Percentiles rank a stretch among this genome's conserved stretches.
phyloP scores from a whole-genome alignment of 371 early-diverging fungal species.

The Lichtheimia ramosa region DNA sequence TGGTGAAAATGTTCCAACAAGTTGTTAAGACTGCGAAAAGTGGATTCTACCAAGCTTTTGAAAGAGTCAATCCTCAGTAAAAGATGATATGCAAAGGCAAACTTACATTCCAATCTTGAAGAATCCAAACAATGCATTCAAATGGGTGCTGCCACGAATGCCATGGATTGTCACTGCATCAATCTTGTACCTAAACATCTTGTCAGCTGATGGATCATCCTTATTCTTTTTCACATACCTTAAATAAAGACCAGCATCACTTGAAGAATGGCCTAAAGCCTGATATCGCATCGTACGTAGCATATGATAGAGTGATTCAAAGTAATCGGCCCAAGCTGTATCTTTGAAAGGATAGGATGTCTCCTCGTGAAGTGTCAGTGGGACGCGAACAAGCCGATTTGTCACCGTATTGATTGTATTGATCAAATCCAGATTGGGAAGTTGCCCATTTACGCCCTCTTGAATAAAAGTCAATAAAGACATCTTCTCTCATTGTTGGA shows the following conservation, averaged over 20 bases:
- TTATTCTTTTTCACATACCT: slow-evolving; percentile 27
- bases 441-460: slow-evolving; percentile 92
- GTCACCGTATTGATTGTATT: slow-evolving; percentile 69
- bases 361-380: slow-evolving; percentile 45
- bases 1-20: slow-evolving; percentile 94
- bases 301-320: slow-evolving; percentile 53
- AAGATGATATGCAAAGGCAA: no score
- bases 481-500: not conserved
- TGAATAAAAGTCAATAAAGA: slow-evolving; percentile 1
- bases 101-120: slow-evolving; percentile 68
- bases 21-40: slow-evolving; percentile 88
- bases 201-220: not conserved
- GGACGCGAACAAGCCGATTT: slow-evolving; percentile 47
- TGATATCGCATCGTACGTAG: slow-evolving; percentile 66
- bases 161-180: slow-evolving; percentile 83
- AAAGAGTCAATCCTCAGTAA: not conserved
- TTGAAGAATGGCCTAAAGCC: slow-evolving; percentile 69
- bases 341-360: slow-evolving; percentile 15
- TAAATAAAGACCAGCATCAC: slow-evolving; percentile 73
- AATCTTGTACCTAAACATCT: slow-evolving; percentile 67
- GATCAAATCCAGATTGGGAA: slow-evolving; percentile 91
- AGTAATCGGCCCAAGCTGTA: slow-evolving; percentile 24
- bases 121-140: slow-evolving; percentile 47
- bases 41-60: slow-evolving; percentile 76
- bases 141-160: slow-evolving; percentile 33